Percentiles rank a stretch among this genome's conserved stretches.
phyloP scores from a whole-genome alignment of 345 rosid genomes.

The Citrus medica region DNA sequence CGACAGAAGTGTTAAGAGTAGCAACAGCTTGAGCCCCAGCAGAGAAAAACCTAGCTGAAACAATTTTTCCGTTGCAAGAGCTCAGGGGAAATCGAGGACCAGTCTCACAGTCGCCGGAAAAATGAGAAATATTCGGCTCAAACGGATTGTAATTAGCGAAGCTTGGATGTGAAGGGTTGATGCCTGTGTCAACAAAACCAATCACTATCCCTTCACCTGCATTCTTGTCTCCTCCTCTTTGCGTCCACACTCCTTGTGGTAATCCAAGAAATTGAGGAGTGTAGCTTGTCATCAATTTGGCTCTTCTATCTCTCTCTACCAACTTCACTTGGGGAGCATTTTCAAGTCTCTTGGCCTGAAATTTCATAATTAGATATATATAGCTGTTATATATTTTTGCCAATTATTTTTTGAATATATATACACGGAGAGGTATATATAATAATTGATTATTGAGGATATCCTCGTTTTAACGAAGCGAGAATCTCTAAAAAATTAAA shows the following conservation, averaged over 20 bases:
- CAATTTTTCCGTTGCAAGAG: constrained; percentile 80
- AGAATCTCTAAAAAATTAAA: too few relatives aligned
- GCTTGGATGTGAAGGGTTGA: constrained; percentile 73
- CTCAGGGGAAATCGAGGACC: constrained; percentile 56
- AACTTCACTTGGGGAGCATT: constrained; percentile 44
- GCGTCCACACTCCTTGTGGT: constrained; percentile 48
- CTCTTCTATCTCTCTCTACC: constrained; percentile 85
- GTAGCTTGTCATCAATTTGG: constrained; percentile 78
- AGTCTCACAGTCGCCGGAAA: constrained; percentile 66
- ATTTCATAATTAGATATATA: not conserved
- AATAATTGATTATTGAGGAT: too few relatives aligned
- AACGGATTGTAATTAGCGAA: constrained; percentile 47
- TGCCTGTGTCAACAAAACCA: constrained; percentile 81
- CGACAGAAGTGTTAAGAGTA: constrained; percentile 56
- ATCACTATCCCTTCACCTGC: constrained; percentile 78
- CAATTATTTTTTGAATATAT: too few relatives aligned
- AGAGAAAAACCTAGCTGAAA: constrained; percentile 72
- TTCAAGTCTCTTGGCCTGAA: constrained; percentile 63
- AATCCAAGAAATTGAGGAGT: constrained; percentile 69
- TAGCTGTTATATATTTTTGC: too few relatives aligned
- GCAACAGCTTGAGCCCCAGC: constrained; percentile 73
- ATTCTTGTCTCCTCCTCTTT: constrained; percentile 34
- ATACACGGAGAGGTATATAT: too few relatives aligned
- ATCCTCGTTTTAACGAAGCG: too few relatives aligned
- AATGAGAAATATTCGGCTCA: constrained; percentile 43